phyloP scores from a whole-genome alignment of 164 flowering plant species.

The Magnolia sinica region DNA sequence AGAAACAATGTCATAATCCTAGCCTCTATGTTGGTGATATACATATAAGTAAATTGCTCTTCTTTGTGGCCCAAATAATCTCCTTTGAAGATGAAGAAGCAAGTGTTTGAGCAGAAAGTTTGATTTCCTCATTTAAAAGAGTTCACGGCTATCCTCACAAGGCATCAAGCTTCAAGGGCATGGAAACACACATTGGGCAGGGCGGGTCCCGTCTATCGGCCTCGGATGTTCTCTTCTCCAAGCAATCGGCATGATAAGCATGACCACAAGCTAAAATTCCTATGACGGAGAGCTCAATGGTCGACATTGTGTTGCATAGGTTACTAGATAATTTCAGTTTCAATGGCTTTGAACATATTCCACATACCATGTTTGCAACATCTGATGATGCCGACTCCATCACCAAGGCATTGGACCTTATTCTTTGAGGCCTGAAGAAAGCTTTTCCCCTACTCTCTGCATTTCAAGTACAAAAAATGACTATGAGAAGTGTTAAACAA shows the following conservation, averaged over 20 bases:
- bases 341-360: conserved; percentile 45
- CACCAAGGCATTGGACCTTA: conserved; percentile 29
- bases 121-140: neutral
- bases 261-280: conserved; percentile 74
- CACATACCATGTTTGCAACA: conserved; percentile 40
- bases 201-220: conserved; percentile 51
- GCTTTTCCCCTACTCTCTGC: conserved; percentile 33
- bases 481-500: neutral
- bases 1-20: neutral
- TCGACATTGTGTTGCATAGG: conserved; percentile 20
- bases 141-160: neutral
- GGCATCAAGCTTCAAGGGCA: neutral
- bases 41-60: neutral
- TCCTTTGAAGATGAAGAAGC: conserved; percentile 13
- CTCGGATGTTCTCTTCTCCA: conserved; percentile 45
- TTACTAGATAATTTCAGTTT: conserved; percentile 27
- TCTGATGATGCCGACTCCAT: conserved; percentile 27
- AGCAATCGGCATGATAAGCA: conserved; percentile 60
- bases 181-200: conserved; percentile 44
- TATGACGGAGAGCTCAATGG: conserved; percentile 39
- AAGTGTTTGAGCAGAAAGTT: neutral
- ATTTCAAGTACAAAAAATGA: neutral
- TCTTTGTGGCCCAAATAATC: neutral
- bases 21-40: neutral
- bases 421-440: conserved; percentile 36